A percentile compares a stretch with the other conserved stretches of the same genome.
Evolutionary conservation across 192 early-diverging fungal genomes (phyloP).

Genomic region (Backusella circina): DNA sequence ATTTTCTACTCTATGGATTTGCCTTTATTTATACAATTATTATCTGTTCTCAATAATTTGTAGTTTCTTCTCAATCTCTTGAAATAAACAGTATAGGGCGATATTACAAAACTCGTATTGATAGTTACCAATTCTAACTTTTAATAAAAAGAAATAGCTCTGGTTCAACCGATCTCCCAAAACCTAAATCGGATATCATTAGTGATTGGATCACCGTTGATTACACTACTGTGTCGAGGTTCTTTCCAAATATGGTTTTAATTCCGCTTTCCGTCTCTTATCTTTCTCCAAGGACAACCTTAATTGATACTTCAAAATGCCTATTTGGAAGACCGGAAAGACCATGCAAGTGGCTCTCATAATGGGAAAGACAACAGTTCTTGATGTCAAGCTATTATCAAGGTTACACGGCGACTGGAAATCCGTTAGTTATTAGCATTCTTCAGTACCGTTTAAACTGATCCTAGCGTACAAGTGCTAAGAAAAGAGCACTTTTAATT

Average conservation of each 20-base stretch:
- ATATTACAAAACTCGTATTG: no score
- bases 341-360: not conserved
- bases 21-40: no score
- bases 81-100: no score
- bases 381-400: not conserved
- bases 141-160: no score
- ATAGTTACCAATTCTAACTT: no score
- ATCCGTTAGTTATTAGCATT: not conserved
- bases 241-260: conserved; percentile 10
- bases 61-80: no score
- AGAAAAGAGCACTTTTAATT: no score
- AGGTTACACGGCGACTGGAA: conserved; percentile 7
- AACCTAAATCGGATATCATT: conserved; percentile 1
- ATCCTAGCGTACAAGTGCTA: no score
- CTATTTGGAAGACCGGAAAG: conserved; percentile 10
- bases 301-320: not conserved
- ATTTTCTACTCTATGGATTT: no score
- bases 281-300: conserved; percentile 10
- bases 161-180: no score
- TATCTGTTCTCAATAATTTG: no score
- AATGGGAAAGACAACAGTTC: not conserved
- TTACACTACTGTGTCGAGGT: conserved; percentile 16
- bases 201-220: conserved; percentile 31
- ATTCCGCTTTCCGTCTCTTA: conserved; percentile 15
- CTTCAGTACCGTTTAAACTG: not conserved